A percentile compares a stretch with the other conserved stretches of the same genome.
Evolutionary conservation across 2,329 filamentous ascomycete species (phyloP).

Genomic region (Ophiostoma sp.): DNA sequence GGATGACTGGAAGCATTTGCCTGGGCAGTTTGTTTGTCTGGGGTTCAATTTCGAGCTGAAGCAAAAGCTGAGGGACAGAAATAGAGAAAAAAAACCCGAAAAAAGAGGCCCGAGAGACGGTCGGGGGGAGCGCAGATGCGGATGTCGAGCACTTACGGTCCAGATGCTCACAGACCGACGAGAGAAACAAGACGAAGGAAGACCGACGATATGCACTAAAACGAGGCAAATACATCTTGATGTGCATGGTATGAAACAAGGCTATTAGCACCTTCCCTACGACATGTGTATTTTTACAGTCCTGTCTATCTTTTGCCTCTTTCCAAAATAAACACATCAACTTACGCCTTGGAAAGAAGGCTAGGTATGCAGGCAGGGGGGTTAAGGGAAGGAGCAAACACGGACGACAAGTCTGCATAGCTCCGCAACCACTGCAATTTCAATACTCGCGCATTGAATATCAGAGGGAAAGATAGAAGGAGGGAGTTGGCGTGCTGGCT

Average conservation of each 20-base stretch:
- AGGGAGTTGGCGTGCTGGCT: background rate
- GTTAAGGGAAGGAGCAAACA: background rate
- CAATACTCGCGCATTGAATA: background rate
- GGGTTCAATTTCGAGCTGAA: background rate
- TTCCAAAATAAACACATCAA: conserved; percentile 1
- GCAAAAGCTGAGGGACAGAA: background rate
- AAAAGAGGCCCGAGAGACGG: background rate
- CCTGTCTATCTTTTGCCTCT: background rate
- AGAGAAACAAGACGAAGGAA: conserved; percentile 7
- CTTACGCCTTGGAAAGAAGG: conserved; percentile 1
- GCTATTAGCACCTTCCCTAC: background rate
- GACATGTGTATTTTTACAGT: background rate
- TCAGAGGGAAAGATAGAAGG: background rate
- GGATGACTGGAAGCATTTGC: background rate
- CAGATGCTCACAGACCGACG: background rate
- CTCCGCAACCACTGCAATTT: background rate
- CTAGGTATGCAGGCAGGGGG: conserved; percentile 5
- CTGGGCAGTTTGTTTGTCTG: background rate
- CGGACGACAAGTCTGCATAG: background rate
- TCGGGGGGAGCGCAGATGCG: background rate
- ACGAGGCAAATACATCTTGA: background rate
- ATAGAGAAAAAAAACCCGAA: background rate
- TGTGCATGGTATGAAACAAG: conserved; percentile 12
- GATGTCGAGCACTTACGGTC: background rate
- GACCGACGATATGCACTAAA: conserved; percentile 11